Base-by-base conservation (phyloP, 2,329 filamentous ascomycete genomes). In the Didymella sp. region DNA sequence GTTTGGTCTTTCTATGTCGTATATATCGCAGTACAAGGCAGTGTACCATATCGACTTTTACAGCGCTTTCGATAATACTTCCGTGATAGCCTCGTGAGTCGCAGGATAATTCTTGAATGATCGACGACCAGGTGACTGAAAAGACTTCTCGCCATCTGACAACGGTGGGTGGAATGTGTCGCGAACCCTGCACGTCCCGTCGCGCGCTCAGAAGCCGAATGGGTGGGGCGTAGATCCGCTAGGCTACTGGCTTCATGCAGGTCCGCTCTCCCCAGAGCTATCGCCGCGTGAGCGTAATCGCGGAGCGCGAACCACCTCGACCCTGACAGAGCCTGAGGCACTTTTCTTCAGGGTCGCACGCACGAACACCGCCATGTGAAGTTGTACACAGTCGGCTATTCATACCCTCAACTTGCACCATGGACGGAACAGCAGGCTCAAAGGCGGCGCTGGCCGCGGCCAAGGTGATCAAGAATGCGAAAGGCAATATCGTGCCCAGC, bases 381-480 rank as follows among this genome's bases (percentile, higher is more conserved):
- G 13, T 15, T 11, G 7, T 13, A 31, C 12, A 11, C 17, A 38
- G 6, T 7, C 27, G 7, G 35, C 31, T 13, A 38, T 21, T 6
- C 35, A 48, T 7, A 51, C 30, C 30, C 21, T 19, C 43, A 19
- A 33, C 22, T 33, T 37, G 42, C 68, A 69, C 33, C 63, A 77
- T 77, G 75, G 76, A 78, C 62, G 73, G 75, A 42, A 73, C 73
- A 48, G 72, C 71, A 45, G 73, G 74, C 51, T 68, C 77, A n/a
- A 78, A 78, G 57, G 71, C 75, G 58, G 72, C 68, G 58, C 69
- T 77, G 58, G 73, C 77, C 51, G 76, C 77, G 60, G 78, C 79
- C 58, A 80, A 80, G 67, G 67, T 80, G 38, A 62, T 73, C 17
- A 80, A 79, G 70, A 77, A 76, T 65, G 67, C 72, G n/a, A 77